These are phyloP conservation scores for Alnus rubra DNA, from an alignment of 306 rosid genomes.

Conservation along the genomic window DNA sequence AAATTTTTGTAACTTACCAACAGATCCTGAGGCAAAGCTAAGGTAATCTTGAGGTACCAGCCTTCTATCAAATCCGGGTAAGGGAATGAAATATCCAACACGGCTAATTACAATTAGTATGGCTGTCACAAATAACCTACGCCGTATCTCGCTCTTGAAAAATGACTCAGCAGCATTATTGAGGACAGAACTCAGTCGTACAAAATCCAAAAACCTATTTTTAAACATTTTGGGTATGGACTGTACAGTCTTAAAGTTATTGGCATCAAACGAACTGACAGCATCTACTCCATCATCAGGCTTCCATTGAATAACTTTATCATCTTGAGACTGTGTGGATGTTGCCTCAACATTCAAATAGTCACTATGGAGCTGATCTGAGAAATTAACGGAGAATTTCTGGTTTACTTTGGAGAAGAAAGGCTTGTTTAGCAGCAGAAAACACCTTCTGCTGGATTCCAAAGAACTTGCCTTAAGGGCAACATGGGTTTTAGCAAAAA, in stretches of 20 bases:
- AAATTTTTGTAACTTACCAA: conserved; percentile 50
- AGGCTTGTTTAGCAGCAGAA: conserved; percentile 35
- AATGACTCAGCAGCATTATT: conserved; percentile 85
- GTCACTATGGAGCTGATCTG: conserved; percentile 44
- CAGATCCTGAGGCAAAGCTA: conserved; percentile 89
- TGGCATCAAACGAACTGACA: conserved; percentile 23
- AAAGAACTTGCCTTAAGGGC: conserved; percentile 16
- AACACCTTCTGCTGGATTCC: conserved; percentile 29
- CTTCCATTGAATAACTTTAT: conserved; percentile 34
- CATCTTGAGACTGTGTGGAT: conserved; percentile 28
- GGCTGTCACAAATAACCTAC: conserved; percentile 86
- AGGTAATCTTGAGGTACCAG: conserved; percentile 90
- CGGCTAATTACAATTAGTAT: conserved; percentile 83
- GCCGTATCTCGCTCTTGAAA: conserved; percentile 89
- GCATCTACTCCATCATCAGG: conserved; percentile 27
- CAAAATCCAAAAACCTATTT: conserved; percentile 72
- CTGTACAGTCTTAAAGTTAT: background rate
- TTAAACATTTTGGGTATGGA: conserved; percentile 44
- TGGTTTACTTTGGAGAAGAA: conserved; percentile 30
- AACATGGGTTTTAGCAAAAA: conserved; percentile 30
- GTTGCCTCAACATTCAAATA: conserved; percentile 47
- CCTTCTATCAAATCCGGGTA: conserved; percentile 96
- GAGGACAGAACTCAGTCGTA: conserved; percentile 73
- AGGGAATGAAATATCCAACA: conserved; percentile 89
- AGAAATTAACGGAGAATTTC: conserved; percentile 36